Conservation (phyloP, 345 rosid genomes). For the Syzygium aqueum region DNA sequence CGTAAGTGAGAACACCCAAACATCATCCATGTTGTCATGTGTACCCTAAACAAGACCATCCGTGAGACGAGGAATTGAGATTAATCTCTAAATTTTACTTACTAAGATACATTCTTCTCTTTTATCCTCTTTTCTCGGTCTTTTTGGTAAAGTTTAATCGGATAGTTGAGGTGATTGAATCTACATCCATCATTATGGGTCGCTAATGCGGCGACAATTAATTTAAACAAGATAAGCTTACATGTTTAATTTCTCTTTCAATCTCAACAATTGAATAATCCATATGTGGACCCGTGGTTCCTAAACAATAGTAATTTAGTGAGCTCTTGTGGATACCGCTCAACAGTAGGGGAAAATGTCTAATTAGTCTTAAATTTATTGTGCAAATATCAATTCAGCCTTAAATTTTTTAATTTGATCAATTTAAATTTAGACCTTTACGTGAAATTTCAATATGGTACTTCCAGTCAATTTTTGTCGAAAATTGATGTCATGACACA, state of each 20-base stretch:
- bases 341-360: neutral
- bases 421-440: too few relatives aligned
- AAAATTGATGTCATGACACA: neutral
- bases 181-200: too few relatives aligned
- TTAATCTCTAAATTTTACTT: too few relatives aligned
- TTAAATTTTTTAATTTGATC: neutral
- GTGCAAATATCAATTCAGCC: too few relatives aligned
- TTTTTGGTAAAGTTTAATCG: neutral
- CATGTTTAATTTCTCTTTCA: neutral
- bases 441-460: neutral
- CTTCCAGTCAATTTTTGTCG: rapidly evolving
- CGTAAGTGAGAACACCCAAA: neutral
- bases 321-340: neutral
- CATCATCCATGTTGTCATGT: too few relatives aligned
- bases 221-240: too few relatives aligned
- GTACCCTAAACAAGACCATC: too few relatives aligned
- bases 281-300: neutral
- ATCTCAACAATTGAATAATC: too few relatives aligned
- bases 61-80: neutral
- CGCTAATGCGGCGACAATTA: too few relatives aligned
- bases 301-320: too few relatives aligned
- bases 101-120: too few relatives aligned
- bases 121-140: neutral
- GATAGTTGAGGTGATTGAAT: neutral
- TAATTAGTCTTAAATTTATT: too few relatives aligned